Evolutionary conservation across 495 filamentous ascomycete genomes (phyloP).

Genomic region (Neurospora sp.): DNA sequence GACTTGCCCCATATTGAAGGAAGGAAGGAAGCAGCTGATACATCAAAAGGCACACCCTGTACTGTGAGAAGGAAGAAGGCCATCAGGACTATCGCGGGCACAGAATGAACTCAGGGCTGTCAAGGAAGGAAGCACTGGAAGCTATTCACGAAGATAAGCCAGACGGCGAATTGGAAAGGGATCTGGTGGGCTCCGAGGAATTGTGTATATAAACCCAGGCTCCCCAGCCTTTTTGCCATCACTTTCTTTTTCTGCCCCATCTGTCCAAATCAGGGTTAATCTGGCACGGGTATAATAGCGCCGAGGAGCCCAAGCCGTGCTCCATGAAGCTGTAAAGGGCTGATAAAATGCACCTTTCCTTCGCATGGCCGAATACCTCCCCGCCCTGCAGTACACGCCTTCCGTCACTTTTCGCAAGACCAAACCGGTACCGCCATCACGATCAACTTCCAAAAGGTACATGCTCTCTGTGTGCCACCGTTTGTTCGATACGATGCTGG

Average conservation of each 20-base stretch:
- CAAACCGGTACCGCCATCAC: neutral
- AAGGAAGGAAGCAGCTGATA: neutral
- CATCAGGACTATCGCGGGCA: neutral
- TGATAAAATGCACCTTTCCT: neutral
- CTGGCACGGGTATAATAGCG: neutral
- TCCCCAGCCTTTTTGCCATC: neutral
- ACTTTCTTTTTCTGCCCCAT: neutral
- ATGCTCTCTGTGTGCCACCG: neutral
- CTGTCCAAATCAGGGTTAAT: neutral
- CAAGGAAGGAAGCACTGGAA: neutral
- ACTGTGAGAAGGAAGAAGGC: neutral
- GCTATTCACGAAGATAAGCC: neutral
- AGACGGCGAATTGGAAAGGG: neutral
- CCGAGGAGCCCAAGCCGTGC: neutral
- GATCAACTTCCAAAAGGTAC: neutral
- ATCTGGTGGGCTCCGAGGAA: neutral
- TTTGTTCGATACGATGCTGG: neutral
- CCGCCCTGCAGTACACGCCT: neutral
- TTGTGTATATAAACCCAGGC: too few species aligned
- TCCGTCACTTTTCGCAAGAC: neutral
- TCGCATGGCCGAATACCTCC: neutral
- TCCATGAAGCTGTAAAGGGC: neutral
- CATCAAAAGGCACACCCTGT: neutral
- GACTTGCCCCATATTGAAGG: neutral
- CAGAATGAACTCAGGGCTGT: neutral